These are phyloP conservation scores for Mycosphaerelloides madeirae DNA, from an alignment of 2,329 filamentous ascomycete species.

Conservation along the genomic window DNA sequence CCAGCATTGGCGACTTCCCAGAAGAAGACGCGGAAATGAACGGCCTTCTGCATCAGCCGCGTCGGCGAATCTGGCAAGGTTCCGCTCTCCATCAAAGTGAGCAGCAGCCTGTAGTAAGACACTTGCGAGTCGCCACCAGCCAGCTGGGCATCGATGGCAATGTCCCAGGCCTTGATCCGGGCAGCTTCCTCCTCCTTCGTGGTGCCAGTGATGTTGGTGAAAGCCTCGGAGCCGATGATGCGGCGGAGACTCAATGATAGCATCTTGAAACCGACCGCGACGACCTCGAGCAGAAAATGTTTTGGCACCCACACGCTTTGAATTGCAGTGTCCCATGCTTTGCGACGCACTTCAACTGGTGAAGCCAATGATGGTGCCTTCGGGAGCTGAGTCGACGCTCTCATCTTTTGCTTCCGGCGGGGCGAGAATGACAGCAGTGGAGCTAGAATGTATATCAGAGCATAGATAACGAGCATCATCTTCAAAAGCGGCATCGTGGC, in stretches of 20 bases:
- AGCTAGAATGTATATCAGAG: conserved; percentile 53
- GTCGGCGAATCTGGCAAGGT: conserved; percentile 79
- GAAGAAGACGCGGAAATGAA: conserved; percentile 84
- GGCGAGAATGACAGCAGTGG: conserved; percentile 55
- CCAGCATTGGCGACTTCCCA: conserved; percentile 69
- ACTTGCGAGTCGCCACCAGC: conserved; percentile 86
- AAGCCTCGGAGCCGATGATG: conserved; percentile 69
- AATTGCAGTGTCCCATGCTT: conserved; percentile 88
- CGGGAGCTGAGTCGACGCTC: conserved; percentile 33
- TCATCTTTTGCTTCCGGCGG: conserved; percentile 48
- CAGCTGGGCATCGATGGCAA: conserved; percentile 87
- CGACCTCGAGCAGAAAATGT: conserved; percentile 80
- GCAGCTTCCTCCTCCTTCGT: conserved; percentile 82
- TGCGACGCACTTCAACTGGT: conserved; percentile 76
- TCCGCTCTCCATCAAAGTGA: conserved; percentile 82
- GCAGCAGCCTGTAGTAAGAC: conserved; percentile 76
- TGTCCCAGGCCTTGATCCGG: conserved; percentile 85
- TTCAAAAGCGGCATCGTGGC: conserved; percentile 44
- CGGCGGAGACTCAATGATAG: conserved; percentile 77
- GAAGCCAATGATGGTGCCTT: conserved; percentile 69
- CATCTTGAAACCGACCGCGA: conserved; percentile 74
- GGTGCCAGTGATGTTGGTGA: conserved; percentile 72
- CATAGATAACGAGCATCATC: conserved; percentile 48
- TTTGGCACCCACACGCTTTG: conserved; percentile 89
- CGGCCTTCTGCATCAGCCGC: conserved; percentile 82